phyloP scores from a whole-genome alignment of 441 rosid species.

The Flueggea neowawraea region DNA sequence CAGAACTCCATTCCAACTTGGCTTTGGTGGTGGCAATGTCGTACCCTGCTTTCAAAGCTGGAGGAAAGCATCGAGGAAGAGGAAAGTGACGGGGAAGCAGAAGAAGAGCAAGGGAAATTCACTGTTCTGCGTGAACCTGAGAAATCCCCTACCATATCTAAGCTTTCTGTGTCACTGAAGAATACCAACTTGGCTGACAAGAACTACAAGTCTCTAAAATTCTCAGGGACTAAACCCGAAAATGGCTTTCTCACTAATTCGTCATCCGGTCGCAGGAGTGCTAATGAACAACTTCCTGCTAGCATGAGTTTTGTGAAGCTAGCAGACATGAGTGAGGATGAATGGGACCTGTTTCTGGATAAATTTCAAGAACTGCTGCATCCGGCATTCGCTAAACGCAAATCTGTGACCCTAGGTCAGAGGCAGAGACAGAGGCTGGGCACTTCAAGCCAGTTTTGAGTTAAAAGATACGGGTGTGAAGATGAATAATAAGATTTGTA shows the following conservation, averaged over 20 bases:
- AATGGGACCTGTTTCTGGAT: conserved; percentile 70
- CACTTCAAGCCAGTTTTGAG: conserved; percentile 98
- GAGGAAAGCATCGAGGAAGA: conserved; percentile 77
- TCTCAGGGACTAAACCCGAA: conserved; percentile 42
- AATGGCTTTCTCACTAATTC: conserved; percentile 37
- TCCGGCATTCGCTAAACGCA: conserved; percentile 70
- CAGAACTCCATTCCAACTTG: conserved; percentile 35
- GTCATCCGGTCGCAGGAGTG: conserved; percentile 83
- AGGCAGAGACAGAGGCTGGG: conserved; percentile 96
- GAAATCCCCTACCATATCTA: conserved; percentile 43
- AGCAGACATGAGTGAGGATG: conserved; percentile 79
- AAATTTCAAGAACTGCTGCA: conserved; percentile 65
- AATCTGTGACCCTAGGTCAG: conserved; percentile 60
- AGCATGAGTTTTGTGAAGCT: conserved; percentile 76
- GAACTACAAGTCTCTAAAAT: conserved; percentile 32
- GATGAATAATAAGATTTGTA: conserved; percentile 16
- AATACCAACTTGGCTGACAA: conserved; percentile 52
- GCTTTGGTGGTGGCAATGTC: conserved; percentile 39
- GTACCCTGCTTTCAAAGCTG: conserved; percentile 58
- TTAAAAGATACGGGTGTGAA: conserved; percentile 15
- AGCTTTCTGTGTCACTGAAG: conserved; percentile 74
- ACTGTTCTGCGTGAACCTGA: conserved; percentile 25
- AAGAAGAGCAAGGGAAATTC: conserved; percentile 31
- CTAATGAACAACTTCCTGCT: conserved; percentile 76
- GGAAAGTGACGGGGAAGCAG: conserved; percentile 47